Percentiles rank a stretch among this genome's conserved stretches.
phyloP scores from a whole-genome alignment of 2,329 filamentous ascomycete genomes.

The Cladorrhinum sp. region DNA sequence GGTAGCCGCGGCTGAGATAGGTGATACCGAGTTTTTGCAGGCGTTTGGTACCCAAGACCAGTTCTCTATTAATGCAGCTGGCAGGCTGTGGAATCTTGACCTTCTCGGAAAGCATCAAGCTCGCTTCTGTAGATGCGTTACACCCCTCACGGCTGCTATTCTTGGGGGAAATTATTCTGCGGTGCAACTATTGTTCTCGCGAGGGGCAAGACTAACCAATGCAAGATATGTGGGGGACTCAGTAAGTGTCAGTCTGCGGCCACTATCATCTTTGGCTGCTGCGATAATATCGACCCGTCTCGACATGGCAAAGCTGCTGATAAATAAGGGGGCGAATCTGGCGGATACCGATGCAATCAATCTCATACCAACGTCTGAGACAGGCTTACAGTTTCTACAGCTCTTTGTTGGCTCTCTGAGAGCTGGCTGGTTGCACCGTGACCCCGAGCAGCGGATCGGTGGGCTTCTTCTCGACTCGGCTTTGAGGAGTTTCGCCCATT shows the following conservation, averaged over 20 bases:
- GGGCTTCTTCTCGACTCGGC: background rate
- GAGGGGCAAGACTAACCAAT: background rate
- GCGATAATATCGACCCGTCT: background rate
- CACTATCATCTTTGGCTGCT: background rate
- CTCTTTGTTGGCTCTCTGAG: background rate
- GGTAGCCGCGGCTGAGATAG: background rate
- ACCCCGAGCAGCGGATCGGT: background rate
- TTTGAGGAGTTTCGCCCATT: background rate
- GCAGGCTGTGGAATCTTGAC: background rate
- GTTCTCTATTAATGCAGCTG: background rate
- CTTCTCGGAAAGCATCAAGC: background rate
- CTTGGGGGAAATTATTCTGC: background rate
- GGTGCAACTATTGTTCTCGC: background rate
- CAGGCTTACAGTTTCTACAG: background rate
- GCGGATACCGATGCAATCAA: background rate
- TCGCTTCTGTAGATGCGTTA: background rate
- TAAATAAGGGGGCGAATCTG: background rate
- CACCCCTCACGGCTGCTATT: constrained; percentile 1
- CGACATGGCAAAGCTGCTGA: background rate
- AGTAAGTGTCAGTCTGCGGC: background rate
- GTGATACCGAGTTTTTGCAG: background rate
- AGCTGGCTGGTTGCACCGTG: background rate
- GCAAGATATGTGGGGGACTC: background rate
- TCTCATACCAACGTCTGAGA: background rate
- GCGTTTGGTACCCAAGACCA: background rate